Base-by-base conservation (phyloP, 1,284 basidiomycete species). In the Ceratobasidium sp. region DNA sequence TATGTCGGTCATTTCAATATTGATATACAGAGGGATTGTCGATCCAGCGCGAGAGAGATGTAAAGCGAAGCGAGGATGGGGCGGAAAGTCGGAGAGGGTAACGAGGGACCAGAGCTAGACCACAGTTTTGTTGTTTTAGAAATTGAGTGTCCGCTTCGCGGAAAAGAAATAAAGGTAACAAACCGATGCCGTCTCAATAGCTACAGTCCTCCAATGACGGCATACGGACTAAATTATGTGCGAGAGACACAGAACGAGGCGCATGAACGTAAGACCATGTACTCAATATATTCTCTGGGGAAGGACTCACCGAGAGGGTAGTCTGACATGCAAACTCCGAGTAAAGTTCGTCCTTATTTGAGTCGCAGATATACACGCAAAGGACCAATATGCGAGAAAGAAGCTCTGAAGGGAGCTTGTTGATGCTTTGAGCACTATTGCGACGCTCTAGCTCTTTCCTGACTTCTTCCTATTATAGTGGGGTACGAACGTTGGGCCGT, bases 51-150 rank as follows among this genome's bases (percentile, higher is more conserved):
- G 26, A 21, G 47, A 11, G 9, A 67, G 26, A 16, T 21, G 55
- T 23, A 67, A 52, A 18, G 49, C 38, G 1, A 26, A 38, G 14
- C 35, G 7, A 41, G 28, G 16, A 26, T 35, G 46, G 9, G 35
- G 23, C 11, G 38, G 2, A 11, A n/a, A 30, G 16, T 67, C 38
- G 1, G 26, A 44, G 13, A 67, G 2, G 41, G 49, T 5, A 30
- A 67, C 50, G 18, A 32, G 35, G 9, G 64, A 18, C 64, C 64
- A 67, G 44, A 67, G 64, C 64, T 67, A 30, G 14, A 67, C 23
- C 18, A n/a, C 35, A 41, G 18, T 32, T 23, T 28, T 2, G n/a
- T 28, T 55, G 49, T 38, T 2, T 41, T 43, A 26, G 26, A 21
- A 5, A 28, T 21, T 11, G 38, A 28, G n/a, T 7, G 7, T 16